Evolutionary conservation across 352 stramenopile species (phyloP).

Genomic region (Elongisporangium undulatum): DNA sequence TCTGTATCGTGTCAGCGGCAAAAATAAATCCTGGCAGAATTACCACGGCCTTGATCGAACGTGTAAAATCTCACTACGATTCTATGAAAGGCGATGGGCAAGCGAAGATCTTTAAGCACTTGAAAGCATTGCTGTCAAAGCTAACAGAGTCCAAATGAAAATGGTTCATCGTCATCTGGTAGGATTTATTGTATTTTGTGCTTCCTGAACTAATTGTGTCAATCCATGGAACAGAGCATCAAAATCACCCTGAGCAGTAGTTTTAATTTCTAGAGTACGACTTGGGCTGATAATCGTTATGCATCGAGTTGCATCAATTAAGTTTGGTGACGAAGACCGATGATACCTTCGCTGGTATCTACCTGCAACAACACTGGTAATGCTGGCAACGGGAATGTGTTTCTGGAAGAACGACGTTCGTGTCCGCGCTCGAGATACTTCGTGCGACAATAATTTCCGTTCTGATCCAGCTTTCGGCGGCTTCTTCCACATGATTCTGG

Average conservation of each 20-base stretch:
- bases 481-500: constrained; percentile 37
- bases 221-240: constrained; percentile 28
- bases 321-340: constrained; percentile 7
- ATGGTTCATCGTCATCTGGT: not conserved
- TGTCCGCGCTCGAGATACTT: not conserved
- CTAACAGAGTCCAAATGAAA: not conserved
- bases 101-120: not conserved
- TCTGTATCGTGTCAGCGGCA: constrained; percentile 6
- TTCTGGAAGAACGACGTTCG: constrained; percentile 26
- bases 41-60: not conserved
- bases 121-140: not conserved
- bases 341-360: constrained; percentile 20
- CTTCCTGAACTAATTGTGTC: constrained; percentile 17
- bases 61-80: not conserved
- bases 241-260: constrained; percentile 24
- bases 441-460: not conserved
- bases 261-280: constrained; percentile 38
- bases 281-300: constrained; percentile 33
- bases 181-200: not conserved
- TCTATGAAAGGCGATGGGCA: not conserved
- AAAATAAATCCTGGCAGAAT: not conserved
- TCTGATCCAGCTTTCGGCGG: constrained; percentile 5
- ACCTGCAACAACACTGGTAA: constrained; percentile 28
- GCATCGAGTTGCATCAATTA: constrained; percentile 21
- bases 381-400: constrained; percentile 17